Evolutionary conservation across 2,329 filamentous ascomycete genomes (phyloP), one percentile per base, ranked within the genome.

Genomic region (Aspergillus udagawae): DNA sequence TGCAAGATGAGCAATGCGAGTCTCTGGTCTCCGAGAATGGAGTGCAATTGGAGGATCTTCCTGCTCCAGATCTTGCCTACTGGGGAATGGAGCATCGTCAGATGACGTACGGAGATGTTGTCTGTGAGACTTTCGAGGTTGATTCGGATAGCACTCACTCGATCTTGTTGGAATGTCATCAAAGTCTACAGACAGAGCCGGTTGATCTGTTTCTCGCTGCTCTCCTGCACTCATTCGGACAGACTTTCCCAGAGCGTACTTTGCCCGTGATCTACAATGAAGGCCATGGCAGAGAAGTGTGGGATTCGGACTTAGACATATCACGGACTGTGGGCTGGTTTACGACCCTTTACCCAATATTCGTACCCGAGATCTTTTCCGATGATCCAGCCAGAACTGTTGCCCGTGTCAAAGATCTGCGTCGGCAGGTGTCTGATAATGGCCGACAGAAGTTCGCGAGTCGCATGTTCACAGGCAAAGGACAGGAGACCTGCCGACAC

Each of bases 251-350:
- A 0, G 75, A 79, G 49, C 69, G 79, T 21, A 32, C 67, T 1
- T 60, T 74, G 1, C 73, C 78, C 3, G 72, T 75, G 0, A 75
- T 81, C 47, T 77, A 77, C 60, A 80, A 79, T 27, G 79, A 81
- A 64, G 77, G 78, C 0, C 79, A 81, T 49, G 79, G 79, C 7
- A 69, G 79, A 42, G 78, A 81, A 61, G 68, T 74, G 0, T 80
- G 78, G 71, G 72, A 79, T 51, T 51, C 70, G 0, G 71, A 70
- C 2, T 75, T 81, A 50, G 79, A 82, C 50, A 72, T 81, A 4
- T 79, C 79, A 2, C 72, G 77, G 5, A 82, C 79, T 1, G 72
- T 81, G 2, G 80, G 80, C 6, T 82, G 80, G 80, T 82, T 81
- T 57, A 81, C 79, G 0, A 78, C 77, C 23, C 64, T 81, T 7